Evolutionary conservation across 176 grass and related monocot genomes (phyloP), one percentile per base, ranked within the genome.

Genomic region (Paspalum vaginatum): DNA sequence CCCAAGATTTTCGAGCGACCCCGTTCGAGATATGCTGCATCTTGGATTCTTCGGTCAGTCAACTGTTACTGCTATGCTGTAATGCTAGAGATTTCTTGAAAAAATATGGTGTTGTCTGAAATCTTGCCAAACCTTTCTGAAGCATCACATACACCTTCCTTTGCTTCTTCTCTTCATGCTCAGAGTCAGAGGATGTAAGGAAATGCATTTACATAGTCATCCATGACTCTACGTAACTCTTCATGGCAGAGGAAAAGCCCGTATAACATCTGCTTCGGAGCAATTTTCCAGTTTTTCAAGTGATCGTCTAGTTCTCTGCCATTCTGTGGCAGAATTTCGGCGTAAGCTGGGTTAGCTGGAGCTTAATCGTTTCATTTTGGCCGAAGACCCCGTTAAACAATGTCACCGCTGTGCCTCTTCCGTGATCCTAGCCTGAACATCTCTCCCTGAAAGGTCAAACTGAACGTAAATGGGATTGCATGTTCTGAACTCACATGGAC

Each of bases 381-480:
- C 7, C 18, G 2, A 55, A 32, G 32, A 32, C 32, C 32, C 20
- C n/a, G n/a, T n/a, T n/a, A n/a, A n/a, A n/a, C n/a, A n/a, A n/a
- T n/a, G n/a, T n/a, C n/a, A n/a, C n/a, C n/a, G n/a, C n/a, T 45
- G 2, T 48, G 67, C n/a, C 6, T 7, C 21, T 69, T 2, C 5
- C 67, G 13, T 70, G 44, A 17, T 48, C n/a, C 44, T 21, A 26
- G 15, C 2, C 44, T 26, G 6, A 70, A 70, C n/a, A 2, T 39
- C 10, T 25, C 20, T 40, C 13, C 38, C 25, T n/a, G 1, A 9
- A 63, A 65, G 61, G 9, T 41, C 64, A 52, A 27, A 20, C 44
- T 78, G 45, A 65, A 78, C 25, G 9, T 40, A 32, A 66, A 57
- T 57, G 68, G 21, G 65, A 57, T 44, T 66, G 38, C 61, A 0